Evolutionary conservation across 176 grass and related monocot species (phyloP), one percentile per base, ranked within the genome.

Genomic region (Paspalum vaginatum): DNA sequence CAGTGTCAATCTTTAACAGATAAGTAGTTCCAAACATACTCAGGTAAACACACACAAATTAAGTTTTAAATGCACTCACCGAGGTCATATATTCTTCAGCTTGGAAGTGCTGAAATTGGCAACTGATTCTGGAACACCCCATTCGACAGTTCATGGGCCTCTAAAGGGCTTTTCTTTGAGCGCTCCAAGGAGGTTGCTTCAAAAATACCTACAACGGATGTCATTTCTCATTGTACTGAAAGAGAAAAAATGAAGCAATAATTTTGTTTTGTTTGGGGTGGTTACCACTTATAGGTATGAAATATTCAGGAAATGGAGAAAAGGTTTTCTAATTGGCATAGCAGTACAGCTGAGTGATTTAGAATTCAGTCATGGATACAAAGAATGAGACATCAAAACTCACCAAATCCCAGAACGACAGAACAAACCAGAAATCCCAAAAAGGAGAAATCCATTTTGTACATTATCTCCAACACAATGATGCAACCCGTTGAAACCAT

Each of bases 361-460:
- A 79, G 46, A 87, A 55, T 32, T 26, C 57, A 47, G 3, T 61
- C 65, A 76, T 55, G n/a, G 50, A 72, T 70, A 68, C 37, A 44
- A 80, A 89, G 79, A 61, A 65, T 51, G n/a, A 71, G 60, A 76
- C 25, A 50, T 74, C 38, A 61, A 79, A 84, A 78, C 90, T 90
- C 88, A 99, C 96, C 93, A 50, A 89, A 93, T 79, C 96, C 93
- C 70, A 99, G 84, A 76, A 99, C 77, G 39, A 80, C 62, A 20
- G 88, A 93, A 57, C 92, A 99, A 73, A 91, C 38, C 64, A 95
- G 57, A 80, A 99, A 95, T 52, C 96, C 93, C 21, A 95, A 59
- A 65, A 93, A 81, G 72, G 92, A 99, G 84, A 99, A 99, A 86
- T 99, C 86, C 70, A 93, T 95, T 83, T 89, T 80, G 74, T 95